Base-by-base conservation (phyloP, 768 basidiomycete genomes). In the Boletus sp. region DNA sequence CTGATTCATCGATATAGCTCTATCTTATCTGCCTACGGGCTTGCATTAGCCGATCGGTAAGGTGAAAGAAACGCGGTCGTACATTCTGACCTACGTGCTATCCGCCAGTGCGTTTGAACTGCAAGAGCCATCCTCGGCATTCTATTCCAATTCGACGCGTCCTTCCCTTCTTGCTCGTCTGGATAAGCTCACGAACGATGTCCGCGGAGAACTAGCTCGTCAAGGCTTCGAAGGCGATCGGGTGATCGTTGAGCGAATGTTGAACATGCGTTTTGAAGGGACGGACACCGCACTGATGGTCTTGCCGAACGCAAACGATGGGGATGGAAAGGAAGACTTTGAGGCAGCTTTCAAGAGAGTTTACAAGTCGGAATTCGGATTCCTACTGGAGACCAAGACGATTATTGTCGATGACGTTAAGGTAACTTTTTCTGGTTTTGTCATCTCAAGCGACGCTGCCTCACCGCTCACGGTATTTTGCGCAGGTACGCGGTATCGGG, bases 221-320 rank as follows among this genome's bases (percentile, higher is more conserved):
- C 94, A 97, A 71, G 95, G 94, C 1, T 96, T 97, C 68, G 82
- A 84, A 64, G 84, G 78, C 11, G 76, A 82, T 11, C 81, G 85
- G n/a, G 81, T 96, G 49, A 77, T 80, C 52, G 73, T 89, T 6
- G 95, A 96, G 70, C 81, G 88, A 20, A 88, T 89, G 86, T 76
- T 93, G 44, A 94, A 94, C 66, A 94, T 94, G 92, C 84, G 93
- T 20, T 95, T 94, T 62, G 90, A 94, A 48, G 94, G 94, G 4
- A 94, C 92, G 0, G 94, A 96, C 73, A 98, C 96, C 0, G 83
- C 94, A 15, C 71, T 98, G 62, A 96, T 98, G 92, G 83, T 94
- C 11, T 75, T 92, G 12, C 83, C 88, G 0, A 61, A 78, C 20
- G 60, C 68, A 8, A 63, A 66, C 24, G 79, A 79, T 35, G 81